These are phyloP conservation scores for Chiua virens DNA, from an alignment of 768 basidiomycete genomes.

Conservation along the genomic window DNA sequence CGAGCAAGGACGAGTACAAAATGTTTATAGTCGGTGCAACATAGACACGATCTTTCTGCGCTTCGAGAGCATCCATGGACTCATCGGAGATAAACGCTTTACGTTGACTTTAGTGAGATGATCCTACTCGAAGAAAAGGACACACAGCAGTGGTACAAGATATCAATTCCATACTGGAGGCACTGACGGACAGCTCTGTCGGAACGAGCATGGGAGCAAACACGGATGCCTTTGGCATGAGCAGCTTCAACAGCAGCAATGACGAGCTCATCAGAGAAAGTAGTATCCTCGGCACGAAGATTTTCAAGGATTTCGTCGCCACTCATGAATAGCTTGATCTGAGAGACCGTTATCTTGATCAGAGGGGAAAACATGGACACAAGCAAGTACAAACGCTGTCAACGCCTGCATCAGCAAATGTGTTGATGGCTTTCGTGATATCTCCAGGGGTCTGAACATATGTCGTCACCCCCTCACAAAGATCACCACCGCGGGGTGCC, in stretches of 20 bases:
- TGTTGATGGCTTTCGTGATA: constrained; percentile 24
- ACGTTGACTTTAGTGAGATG: constrained; percentile 8
- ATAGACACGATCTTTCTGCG: constrained; percentile 35
- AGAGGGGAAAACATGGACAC: neutral
- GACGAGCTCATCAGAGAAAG: constrained; percentile 35
- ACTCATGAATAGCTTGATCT: constrained; percentile 38
- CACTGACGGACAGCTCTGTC: constrained; percentile 34
- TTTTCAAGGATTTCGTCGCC: constrained; percentile 37
- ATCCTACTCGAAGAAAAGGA: neutral
- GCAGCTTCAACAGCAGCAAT: constrained; percentile 36
- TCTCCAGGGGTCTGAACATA: constrained; percentile 33
- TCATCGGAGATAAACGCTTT: constrained; percentile 36
- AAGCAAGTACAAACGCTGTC: constrained; percentile 15
- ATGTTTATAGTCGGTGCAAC: constrained; percentile 36
- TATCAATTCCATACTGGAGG: constrained; percentile 37
- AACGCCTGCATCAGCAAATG: constrained; percentile 25
- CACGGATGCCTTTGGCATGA: constrained; percentile 36
- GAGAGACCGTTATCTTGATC: neutral
- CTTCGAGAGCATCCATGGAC: constrained; percentile 36
- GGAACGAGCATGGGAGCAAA: constrained; percentile 38
- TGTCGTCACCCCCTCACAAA: constrained; percentile 33
- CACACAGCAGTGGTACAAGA: constrained; percentile 30
- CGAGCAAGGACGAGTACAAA: constrained; percentile 25
- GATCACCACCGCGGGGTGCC: constrained; percentile 32
- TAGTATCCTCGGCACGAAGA: constrained; percentile 36